These are phyloP conservation scores for Paraphaeosphaeria sporulosa DNA, from an alignment of 2,329 filamentous ascomycete species.

Conservation along the genomic window DNA sequence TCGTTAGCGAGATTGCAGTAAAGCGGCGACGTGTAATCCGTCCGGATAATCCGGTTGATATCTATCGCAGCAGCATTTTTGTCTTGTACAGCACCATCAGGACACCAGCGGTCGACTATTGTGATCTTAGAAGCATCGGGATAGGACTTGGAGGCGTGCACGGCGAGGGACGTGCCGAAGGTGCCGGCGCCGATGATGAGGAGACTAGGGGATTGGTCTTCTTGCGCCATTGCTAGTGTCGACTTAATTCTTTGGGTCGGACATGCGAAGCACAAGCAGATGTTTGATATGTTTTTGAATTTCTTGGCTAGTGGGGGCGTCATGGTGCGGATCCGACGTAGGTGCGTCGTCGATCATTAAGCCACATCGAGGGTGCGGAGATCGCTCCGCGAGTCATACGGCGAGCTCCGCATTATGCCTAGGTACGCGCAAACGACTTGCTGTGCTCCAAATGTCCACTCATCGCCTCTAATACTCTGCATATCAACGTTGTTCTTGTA, in stretches of 20 bases:
- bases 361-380: not conserved
- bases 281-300: not conserved
- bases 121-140: not conserved
- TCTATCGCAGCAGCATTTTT: not conserved
- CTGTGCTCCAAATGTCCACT: too few relatives aligned
- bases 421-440: too few relatives aligned
- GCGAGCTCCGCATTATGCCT: not conserved
- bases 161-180: not conserved
- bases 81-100: not conserved
- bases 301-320: not conserved
- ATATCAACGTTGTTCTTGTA: too few relatives aligned
- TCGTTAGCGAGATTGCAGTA: not conserved
- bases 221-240: not conserved
- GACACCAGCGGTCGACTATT: not conserved
- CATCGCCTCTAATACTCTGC: too few relatives aligned
- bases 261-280: not conserved
- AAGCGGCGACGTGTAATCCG: not conserved
- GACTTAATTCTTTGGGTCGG: not conserved
- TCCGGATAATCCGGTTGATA: slow-evolving; percentile 1
- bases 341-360: not conserved
- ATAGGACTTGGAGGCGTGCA: not conserved
- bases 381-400: not conserved
- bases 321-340: not conserved
- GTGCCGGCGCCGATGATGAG: slow-evolving; percentile 1
- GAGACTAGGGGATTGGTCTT: not conserved